Evolutionary conservation across 1,139 yeast species (phyloP), one percentile per base, ranked within the genome.

Genomic region (Yamadazyma spencermartinsiae): DNA sequence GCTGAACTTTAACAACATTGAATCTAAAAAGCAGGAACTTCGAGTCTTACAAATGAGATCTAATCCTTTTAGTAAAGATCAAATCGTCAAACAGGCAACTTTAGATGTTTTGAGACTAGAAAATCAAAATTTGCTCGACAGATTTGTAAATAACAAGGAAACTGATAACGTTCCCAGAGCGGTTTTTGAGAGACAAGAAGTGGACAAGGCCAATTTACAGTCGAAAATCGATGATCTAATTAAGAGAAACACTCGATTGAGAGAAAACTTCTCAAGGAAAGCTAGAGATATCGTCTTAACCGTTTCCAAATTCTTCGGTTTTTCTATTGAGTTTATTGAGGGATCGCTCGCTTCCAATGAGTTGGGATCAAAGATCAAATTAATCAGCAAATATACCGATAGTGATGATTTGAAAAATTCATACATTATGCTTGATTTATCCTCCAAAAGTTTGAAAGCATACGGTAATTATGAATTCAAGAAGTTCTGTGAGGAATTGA

Each of bases 281-380:
- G 82, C 94, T n/a, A 64, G 74, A 28, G 94, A 86, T 53, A 81
- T 86, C 38, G 66, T 88, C 24, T 80, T 82, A 25, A 78, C 84
- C 1, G 81, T 88, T 0, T 79, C 82, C 35, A 72, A 82, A 10
- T 70, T 85, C 30, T 70, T 88, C 40, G 96, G 96, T 0, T 88
- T 79, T 60, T 74, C 77, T 25, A 66, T 89, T 19, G 95, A 86
- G 54, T 83, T 87, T 44, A 61, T 82, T 37, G 81, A 82, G 6
- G 68, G 72, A 40, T 76, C 84, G 28, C 73, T 79, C 19, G 83
- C 83, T 43, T 73, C 75, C 1, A 63, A 60, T 42, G 74, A 70
- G 33, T 47, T 69, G 13, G 64, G 73, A n/a, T 64, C 73, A 4
- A 57, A 73, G 51, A 77, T 88, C 31, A 82, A 84, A 47, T 69